These are phyloP conservation scores for Aegilops longissima DNA, from an alignment of 176 grass and related monocot species.

Conservation along the genomic window DNA sequence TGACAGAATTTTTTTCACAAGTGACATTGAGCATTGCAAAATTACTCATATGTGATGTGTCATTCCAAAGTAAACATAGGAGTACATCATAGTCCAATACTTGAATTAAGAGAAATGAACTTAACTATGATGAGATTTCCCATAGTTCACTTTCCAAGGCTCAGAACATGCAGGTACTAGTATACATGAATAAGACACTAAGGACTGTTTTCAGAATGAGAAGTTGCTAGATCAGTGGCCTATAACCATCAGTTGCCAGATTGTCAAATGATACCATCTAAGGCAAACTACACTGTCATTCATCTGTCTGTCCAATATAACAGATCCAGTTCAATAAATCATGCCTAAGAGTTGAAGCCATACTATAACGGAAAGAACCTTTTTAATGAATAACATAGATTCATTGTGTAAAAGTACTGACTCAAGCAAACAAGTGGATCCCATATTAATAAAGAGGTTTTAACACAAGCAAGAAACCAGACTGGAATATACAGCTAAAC, in stretches of 20 bases:
- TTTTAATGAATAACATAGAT: not conserved
- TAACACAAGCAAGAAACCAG: not conserved
- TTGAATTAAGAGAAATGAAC: not conserved
- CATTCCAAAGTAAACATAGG: not conserved
- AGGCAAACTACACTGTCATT: not conserved
- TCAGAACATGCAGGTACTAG: not conserved
- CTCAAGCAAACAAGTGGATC: not conserved
- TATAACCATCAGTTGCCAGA: constrained; percentile 29
- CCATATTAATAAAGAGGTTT: not conserved
- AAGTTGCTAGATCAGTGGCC: constrained; percentile 80
- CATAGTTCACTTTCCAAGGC: not conserved
- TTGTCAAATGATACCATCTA: not conserved
- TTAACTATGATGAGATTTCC: not conserved
- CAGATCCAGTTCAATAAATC: not conserved
- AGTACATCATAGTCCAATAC: not conserved
- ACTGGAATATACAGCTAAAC: not conserved
- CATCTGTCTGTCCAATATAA: not conserved
- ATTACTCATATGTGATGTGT: not conserved
- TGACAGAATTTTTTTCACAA: not conserved
- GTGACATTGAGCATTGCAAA: not conserved
- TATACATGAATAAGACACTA: not conserved
- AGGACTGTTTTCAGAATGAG: constrained; percentile 18
- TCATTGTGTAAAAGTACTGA: not conserved
- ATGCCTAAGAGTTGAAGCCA: not conserved
- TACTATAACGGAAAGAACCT: not conserved